Evolutionary conservation across 371 early-diverging fungal species (phyloP).

Genomic region (Haplosporangium sp.): DNA sequence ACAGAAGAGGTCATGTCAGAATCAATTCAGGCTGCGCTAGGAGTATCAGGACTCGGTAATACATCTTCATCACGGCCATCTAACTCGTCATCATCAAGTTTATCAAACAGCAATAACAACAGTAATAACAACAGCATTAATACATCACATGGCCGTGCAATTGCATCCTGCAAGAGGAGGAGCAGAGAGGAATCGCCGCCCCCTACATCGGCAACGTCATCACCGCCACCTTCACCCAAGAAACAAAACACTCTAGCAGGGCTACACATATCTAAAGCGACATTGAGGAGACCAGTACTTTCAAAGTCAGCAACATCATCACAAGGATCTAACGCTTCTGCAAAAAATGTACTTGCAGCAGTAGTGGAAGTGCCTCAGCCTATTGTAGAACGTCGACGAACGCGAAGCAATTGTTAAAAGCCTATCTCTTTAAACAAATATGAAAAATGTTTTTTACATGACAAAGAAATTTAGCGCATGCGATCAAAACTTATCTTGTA

Average conservation of each 20-base stretch:
- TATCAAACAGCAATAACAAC: neutral
- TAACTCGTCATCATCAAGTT: neutral
- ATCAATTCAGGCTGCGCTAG: conserved; percentile 16
- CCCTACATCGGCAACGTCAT: neutral
- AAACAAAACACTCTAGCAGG: conserved; percentile 18
- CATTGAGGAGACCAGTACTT: conserved; percentile 16
- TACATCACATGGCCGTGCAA: conserved; percentile 3
- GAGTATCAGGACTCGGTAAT: conserved; percentile 8
- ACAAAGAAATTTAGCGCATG: no score
- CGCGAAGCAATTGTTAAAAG: conserved; percentile 12
- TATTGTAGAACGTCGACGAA: conserved; percentile 13
- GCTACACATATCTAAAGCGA: conserved; percentile 14
- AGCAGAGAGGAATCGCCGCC: neutral
- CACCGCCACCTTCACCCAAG: conserved; percentile 13
- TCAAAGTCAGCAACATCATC: conserved; percentile 6
- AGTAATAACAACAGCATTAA: neutral
- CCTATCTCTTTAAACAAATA: neutral
- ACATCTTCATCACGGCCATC: neutral
- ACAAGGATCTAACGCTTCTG: neutral
- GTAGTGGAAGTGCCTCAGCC: neutral
- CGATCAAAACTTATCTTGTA: neutral
- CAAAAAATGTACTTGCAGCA: neutral
- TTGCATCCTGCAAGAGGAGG: conserved; percentile 17
- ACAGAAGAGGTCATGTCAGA: conserved; percentile 9
- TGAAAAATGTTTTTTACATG: no score